A percentile compares a stretch with the other conserved stretches of the same genome.
phyloP scores from a whole-genome alignment of 2,329 filamentous ascomycete genomes.

The Ascochyta viciae-villosae region DNA sequence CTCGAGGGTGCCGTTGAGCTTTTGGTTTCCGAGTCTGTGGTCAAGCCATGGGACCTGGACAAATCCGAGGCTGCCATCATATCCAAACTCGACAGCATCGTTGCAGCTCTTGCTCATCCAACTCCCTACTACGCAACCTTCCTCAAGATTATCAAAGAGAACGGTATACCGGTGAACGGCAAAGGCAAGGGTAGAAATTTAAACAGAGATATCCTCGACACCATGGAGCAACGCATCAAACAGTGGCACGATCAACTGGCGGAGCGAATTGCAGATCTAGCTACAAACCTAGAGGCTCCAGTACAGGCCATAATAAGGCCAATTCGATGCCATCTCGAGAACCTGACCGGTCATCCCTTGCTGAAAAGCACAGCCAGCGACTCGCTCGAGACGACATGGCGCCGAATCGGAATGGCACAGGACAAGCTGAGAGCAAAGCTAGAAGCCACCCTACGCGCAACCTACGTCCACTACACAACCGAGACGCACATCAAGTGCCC shows the following conservation, averaged over 20 bases:
- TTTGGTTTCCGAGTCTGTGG: background rate
- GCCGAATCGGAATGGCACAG: background rate
- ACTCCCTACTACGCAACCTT: slow-evolving; percentile 7
- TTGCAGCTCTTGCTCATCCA: slow-evolving; percentile 1
- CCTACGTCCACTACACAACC: slow-evolving; percentile 9
- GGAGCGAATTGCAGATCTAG: background rate
- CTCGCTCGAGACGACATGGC: background rate
- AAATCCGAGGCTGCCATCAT: background rate
- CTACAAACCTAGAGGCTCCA: background rate
- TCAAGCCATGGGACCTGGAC: background rate
- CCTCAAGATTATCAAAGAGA: slow-evolving; percentile 19
- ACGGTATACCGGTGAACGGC: slow-evolving; percentile 19
- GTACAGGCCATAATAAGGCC: background rate
- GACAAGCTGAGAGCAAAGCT: slow-evolving; percentile 1
- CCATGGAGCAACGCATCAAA: slow-evolving; percentile 1
- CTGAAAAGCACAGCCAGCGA: slow-evolving; percentile 10
- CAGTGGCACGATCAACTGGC: slow-evolving; percentile 7
- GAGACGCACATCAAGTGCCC: slow-evolving; percentile 19
- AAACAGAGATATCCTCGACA: slow-evolving; percentile 15
- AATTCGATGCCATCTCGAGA: background rate
- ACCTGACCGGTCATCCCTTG: background rate
- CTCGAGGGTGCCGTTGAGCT: background rate
- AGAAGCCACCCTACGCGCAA: background rate
- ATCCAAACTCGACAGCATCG: background rate
- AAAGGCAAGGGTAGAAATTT: slow-evolving; percentile 8